phyloP scores from a whole-genome alignment of 2,329 filamentous ascomycete species.

The Macroventuria anomochaeta region DNA sequence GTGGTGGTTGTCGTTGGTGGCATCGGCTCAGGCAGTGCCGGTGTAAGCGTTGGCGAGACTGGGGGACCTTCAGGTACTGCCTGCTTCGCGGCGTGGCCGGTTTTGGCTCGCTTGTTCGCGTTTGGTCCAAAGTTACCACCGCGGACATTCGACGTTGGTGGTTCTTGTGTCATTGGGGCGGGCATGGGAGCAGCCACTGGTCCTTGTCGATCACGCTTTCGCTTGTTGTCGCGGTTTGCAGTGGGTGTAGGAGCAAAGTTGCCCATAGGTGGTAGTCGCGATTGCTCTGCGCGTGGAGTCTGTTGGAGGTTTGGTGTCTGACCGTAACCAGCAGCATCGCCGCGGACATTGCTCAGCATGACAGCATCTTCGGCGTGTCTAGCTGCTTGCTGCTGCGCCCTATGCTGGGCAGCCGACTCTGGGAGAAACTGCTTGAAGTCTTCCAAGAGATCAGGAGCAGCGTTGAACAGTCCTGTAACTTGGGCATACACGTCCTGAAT shows the following conservation, averaged over 20 bases:
- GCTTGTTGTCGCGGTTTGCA: slow-evolving; percentile 84
- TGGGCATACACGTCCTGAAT: slow-evolving; percentile 98
- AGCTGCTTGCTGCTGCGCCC: slow-evolving; percentile 64
- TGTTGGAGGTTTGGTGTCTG: slow-evolving; percentile 55
- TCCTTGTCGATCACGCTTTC: slow-evolving; percentile 73
- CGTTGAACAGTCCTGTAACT: slow-evolving; percentile 91
- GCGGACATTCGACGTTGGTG: slow-evolving; percentile 42
- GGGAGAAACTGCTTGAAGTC: slow-evolving; percentile 99
- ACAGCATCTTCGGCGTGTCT: slow-evolving; percentile 72
- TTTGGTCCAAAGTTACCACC: slow-evolving; percentile 37
- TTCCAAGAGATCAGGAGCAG: slow-evolving; percentile 90
- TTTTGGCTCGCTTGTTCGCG: slow-evolving; percentile 70
- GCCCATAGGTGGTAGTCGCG: slow-evolving; percentile 82
- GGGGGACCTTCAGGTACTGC: slow-evolving; percentile 64
- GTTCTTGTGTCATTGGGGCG: slow-evolving; percentile 41
- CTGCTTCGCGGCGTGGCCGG: slow-evolving; percentile 67
- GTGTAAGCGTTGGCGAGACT: slow-evolving; percentile 86
- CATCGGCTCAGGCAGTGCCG: slow-evolving; percentile 85
- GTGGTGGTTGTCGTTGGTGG: slow-evolving; percentile 74
- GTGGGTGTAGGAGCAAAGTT: slow-evolving; percentile 89
- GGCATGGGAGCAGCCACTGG: slow-evolving; percentile 50
- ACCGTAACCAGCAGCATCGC: slow-evolving; percentile 57
- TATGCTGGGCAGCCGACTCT: slow-evolving; percentile 74
- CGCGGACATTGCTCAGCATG: slow-evolving; percentile 68
- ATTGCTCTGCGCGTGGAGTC: slow-evolving; percentile 55